A percentile compares a stretch with the other conserved stretches of the same genome.
phyloP scores from a whole-genome alignment of 2,329 filamentous ascomycete genomes.

The Seiridium unicorne region DNA sequence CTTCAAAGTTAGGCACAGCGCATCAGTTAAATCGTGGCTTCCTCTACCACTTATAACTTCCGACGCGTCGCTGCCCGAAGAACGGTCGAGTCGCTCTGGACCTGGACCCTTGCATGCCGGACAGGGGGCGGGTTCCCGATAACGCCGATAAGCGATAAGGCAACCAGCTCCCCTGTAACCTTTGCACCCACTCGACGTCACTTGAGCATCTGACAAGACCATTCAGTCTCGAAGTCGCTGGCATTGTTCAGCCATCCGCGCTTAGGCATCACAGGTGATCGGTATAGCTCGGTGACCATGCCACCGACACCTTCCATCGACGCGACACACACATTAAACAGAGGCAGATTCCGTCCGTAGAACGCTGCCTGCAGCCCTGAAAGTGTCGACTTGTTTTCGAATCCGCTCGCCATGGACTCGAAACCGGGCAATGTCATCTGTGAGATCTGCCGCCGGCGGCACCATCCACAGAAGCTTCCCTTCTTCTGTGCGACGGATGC shows the following conservation, averaged over 20 bases:
- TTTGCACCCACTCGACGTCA: constrained; percentile 17
- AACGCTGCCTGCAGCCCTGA: not conserved
- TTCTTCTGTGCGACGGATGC: constrained; percentile 71
- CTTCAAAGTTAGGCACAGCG: not conserved
- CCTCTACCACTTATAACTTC: not conserved
- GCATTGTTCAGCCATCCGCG: not conserved
- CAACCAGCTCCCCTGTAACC: constrained; percentile 9
- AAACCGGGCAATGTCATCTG: constrained; percentile 58
- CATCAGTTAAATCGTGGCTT: not conserved
- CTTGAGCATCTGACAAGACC: constrained; percentile 12
- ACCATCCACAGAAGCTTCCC: constrained; percentile 54
- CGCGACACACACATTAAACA: not conserved
- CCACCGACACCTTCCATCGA: not conserved
- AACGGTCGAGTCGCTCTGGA: constrained; percentile 2
- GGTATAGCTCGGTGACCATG: not conserved
- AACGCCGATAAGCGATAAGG: constrained; percentile 20
- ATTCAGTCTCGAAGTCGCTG: constrained; percentile 1
- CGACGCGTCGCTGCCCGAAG: constrained; percentile 23
- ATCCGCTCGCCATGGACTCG: constrained; percentile 13
- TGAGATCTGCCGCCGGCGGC: constrained; percentile 61
- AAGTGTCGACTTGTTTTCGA: constrained; percentile 2
- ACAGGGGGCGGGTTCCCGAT: constrained; percentile 10
- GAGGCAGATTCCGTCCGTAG: not conserved
- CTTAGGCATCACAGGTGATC: not conserved
- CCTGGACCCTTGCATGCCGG: not conserved